A percentile compares a stretch with the other conserved stretches of the same genome.
These are phyloP conservation scores for Tolypocladium endophyticum DNA, from an alignment of 2,329 filamentous ascomycete genomes.

Conservation along the genomic window DNA sequence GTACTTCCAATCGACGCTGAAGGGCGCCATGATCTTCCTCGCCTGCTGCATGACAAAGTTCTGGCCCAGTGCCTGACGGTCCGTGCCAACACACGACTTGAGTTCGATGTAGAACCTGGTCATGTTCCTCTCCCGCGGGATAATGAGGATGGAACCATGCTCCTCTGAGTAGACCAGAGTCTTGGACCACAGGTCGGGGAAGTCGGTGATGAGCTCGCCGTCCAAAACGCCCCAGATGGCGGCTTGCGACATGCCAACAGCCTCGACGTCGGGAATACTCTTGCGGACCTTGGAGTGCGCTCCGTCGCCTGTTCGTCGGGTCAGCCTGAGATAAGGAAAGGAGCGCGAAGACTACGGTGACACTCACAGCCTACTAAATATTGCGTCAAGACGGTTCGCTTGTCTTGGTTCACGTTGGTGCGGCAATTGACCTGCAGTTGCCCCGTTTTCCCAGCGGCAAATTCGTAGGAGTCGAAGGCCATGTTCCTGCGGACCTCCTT, in stretches of 20 bases:
- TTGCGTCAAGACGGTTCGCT: conserved; percentile 40
- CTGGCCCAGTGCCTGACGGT: conserved; percentile 35
- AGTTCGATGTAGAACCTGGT: conserved; percentile 54
- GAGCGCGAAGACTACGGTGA: neutral
- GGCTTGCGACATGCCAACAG: conserved; percentile 42
- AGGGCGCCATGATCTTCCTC: conserved; percentile 48
- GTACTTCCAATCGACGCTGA: conserved; percentile 45
- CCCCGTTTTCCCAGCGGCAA: conserved; percentile 29
- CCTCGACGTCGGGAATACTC: conserved; percentile 46
- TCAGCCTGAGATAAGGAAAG: neutral
- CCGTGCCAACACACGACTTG: conserved; percentile 31
- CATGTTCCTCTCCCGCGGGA: conserved; percentile 63
- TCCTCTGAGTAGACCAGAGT: conserved; percentile 57
- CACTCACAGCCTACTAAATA: conserved; percentile 57
- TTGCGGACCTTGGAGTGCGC: conserved; percentile 61
- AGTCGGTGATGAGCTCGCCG: conserved; percentile 59
- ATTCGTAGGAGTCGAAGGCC: conserved; percentile 47
- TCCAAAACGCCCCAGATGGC: conserved; percentile 62
- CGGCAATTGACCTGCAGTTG: conserved; percentile 41
- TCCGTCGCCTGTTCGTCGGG: conserved; percentile 44
- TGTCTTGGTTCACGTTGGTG: conserved; percentile 39
- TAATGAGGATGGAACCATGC: conserved; percentile 61
- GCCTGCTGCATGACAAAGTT: conserved; percentile 63
- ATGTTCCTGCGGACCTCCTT: conserved; percentile 53
- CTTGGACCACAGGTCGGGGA: conserved; percentile 68